Conservation (phyloP, 148 eudicot genomes). For the Chenopodium suecicum region DNA sequence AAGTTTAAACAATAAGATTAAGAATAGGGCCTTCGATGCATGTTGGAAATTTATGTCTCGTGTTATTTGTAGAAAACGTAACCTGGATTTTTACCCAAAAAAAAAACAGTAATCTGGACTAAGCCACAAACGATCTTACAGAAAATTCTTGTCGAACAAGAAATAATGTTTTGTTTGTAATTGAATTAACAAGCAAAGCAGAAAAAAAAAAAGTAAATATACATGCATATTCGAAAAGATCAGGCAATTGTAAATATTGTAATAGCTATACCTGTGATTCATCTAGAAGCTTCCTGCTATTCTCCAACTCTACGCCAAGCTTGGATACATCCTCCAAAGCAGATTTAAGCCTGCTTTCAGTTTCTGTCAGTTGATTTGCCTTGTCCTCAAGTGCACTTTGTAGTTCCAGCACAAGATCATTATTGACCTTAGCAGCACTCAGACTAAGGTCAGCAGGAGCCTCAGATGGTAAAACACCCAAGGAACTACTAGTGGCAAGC, state of each 20-base stretch:
- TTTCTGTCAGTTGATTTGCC: conserved; percentile 50
- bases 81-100: background rate
- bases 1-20: background rate
- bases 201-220: background rate
- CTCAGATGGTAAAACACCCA: conserved; percentile 36
- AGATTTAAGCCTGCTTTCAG: conserved; percentile 55
- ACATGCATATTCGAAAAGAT: background rate
- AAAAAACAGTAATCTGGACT: background rate
- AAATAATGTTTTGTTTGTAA: background rate
- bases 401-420: conserved; percentile 54
- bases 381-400: conserved; percentile 59
- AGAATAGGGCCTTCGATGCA: background rate
- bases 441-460: conserved; percentile 30
- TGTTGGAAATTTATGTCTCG: background rate
- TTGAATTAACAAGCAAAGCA: background rate
- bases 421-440: conserved; percentile 35
- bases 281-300: conserved; percentile 70
- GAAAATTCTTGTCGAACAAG: background rate
- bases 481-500: conserved; percentile 38
- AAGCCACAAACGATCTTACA: background rate
- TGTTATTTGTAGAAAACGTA: background rate
- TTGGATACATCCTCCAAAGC: conserved; percentile 56
- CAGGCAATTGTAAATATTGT: background rate
- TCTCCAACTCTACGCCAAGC: conserved; percentile 73
- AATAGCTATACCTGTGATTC: conserved; percentile 81